Conservation (phyloP, 495 filamentous ascomycete species). For the Parmelia sp. region DNA sequence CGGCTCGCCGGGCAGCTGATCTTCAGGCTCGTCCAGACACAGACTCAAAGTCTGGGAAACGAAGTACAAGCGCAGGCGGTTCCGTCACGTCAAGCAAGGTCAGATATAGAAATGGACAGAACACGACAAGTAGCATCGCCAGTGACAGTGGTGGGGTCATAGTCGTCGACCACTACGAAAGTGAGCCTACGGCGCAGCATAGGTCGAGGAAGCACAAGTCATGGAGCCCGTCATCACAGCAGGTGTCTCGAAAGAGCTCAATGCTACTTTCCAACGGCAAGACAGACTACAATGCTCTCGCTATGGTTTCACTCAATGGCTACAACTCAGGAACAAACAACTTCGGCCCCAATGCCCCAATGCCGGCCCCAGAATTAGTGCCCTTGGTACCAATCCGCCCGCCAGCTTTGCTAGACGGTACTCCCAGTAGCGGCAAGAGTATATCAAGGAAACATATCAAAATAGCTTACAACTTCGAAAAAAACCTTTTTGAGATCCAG, state of each 20-base stretch:
- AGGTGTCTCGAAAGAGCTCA: conserved; percentile 46
- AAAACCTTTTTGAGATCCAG: conserved; percentile 68
- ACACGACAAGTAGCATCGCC: conserved; percentile 46
- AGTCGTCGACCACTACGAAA: conserved; percentile 45
- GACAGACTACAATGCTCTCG: conserved; percentile 34
- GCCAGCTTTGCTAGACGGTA: conserved; percentile 51
- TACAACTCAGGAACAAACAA: conserved; percentile 1
- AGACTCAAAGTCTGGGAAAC: conserved; percentile 36
- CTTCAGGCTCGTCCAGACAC: conserved; percentile 40
- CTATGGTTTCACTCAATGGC: conserved; percentile 40
- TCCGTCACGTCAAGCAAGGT: conserved; percentile 33
- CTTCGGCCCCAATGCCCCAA: conserved; percentile 37
- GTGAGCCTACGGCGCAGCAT: conserved; percentile 23
- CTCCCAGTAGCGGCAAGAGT: conserved; percentile 48
- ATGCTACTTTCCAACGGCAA: conserved; percentile 39
- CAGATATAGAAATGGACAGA: conserved; percentile 41
- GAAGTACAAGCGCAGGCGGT: conserved; percentile 38
- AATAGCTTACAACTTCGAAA: conserved; percentile 72
- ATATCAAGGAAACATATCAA: conserved; percentile 84
- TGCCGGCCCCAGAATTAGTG: conserved; percentile 54
- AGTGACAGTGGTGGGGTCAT: conserved; percentile 57
- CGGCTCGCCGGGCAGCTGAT: conserved; percentile 46
- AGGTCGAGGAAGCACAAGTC: conserved; percentile 36
- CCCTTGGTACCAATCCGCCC: conserved; percentile 79
- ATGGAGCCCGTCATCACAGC: conserved; percentile 31